phyloP scores from a whole-genome alignment of 306 rosid genomes.

The Gastrolobium villosum region DNA sequence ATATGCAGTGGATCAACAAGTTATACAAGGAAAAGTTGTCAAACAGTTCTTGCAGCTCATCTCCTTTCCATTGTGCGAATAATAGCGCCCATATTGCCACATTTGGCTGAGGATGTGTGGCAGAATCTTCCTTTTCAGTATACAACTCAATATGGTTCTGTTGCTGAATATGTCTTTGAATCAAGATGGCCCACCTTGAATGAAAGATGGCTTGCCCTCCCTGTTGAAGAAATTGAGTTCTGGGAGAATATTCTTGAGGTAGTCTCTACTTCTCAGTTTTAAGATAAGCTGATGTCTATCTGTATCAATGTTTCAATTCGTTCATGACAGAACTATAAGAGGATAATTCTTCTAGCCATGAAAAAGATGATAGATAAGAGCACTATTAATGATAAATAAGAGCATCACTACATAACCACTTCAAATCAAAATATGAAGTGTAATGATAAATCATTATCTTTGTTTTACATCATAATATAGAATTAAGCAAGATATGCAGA shows the following conservation, averaged over 20 bases:
- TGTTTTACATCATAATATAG: slow-evolving; percentile 18
- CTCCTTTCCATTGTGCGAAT: slow-evolving; percentile 80
- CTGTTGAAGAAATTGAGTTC: slow-evolving; percentile 74
- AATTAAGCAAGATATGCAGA: neutral
- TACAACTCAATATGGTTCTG: slow-evolving; percentile 69
- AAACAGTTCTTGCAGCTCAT: slow-evolving; percentile 94
- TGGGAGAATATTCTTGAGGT: slow-evolving; percentile 97
- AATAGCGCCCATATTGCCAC: slow-evolving; percentile 95
- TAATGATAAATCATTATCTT: slow-evolving; percentile 20
- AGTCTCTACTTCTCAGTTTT: slow-evolving; percentile 23
- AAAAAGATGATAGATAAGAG: neutral
- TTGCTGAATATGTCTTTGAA: slow-evolving; percentile 87
- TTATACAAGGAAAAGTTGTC: slow-evolving; percentile 93
- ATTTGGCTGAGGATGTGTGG: slow-evolving; percentile 99
- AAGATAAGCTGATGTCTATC: slow-evolving; percentile 10
- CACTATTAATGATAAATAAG: slow-evolving; percentile 18
- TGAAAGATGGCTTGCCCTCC: slow-evolving; percentile 76
- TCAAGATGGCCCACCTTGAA: slow-evolving; percentile 91
- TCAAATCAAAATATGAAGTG: slow-evolving; percentile 32
- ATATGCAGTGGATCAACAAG: slow-evolving; percentile 81
- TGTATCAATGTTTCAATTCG: slow-evolving; percentile 1
- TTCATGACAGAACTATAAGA: slow-evolving; percentile 33
- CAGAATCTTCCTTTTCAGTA: slow-evolving; percentile 93
- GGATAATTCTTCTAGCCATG: neutral
- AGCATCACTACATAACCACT: slow-evolving; percentile 4